Evolutionary conservation across 2,329 filamentous ascomycete species (phyloP).

Genomic region (Sphaceloma murrayae): DNA sequence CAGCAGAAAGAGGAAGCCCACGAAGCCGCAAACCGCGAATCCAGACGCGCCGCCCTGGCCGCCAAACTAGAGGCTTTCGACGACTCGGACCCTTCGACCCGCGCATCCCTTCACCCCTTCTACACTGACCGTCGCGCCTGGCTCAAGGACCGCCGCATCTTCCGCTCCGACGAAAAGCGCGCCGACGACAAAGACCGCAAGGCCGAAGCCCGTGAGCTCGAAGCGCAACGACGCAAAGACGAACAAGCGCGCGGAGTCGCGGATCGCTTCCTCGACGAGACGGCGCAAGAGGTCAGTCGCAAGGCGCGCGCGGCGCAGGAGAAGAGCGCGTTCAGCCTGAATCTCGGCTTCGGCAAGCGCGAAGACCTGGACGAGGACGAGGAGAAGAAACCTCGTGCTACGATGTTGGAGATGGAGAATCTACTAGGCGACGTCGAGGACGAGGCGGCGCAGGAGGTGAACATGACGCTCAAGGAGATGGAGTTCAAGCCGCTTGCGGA

Average conservation of each 20-base stretch:
- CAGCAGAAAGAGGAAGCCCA: constrained; percentile 72
- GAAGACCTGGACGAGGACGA: constrained; percentile 18
- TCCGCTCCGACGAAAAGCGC: constrained; percentile 62
- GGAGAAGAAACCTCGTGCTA: constrained; percentile 31
- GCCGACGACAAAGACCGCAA: constrained; percentile 75
- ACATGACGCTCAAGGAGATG: constrained; percentile 23
- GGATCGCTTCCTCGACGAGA: constrained; percentile 79
- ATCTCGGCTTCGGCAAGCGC: constrained; percentile 17
- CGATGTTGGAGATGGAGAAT: constrained; percentile 87
- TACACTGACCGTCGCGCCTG: constrained; percentile 79
- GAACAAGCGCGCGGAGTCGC: constrained; percentile 77
- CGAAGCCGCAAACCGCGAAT: constrained; percentile 56
- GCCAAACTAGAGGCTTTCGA: constrained; percentile 74
- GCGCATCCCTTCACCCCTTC: constrained; percentile 72
- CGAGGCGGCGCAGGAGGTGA: constrained; percentile 60
- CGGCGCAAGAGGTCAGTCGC: constrained; percentile 62
- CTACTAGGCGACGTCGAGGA: constrained; percentile 74
- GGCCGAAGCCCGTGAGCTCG: constrained; percentile 65
- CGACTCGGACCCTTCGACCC: constrained; percentile 69
- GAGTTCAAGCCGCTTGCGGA: constrained; percentile 39
- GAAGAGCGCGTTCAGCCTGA: constrained; percentile 17
- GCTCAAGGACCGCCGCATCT: constrained; percentile 68
- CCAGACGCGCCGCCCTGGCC: constrained; percentile 57
- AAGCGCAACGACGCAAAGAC: constrained; percentile 51
- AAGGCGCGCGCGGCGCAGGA: constrained; percentile 27